Conservation (phyloP, 345 rosid species). For the Noccaea bulbosa region DNA sequence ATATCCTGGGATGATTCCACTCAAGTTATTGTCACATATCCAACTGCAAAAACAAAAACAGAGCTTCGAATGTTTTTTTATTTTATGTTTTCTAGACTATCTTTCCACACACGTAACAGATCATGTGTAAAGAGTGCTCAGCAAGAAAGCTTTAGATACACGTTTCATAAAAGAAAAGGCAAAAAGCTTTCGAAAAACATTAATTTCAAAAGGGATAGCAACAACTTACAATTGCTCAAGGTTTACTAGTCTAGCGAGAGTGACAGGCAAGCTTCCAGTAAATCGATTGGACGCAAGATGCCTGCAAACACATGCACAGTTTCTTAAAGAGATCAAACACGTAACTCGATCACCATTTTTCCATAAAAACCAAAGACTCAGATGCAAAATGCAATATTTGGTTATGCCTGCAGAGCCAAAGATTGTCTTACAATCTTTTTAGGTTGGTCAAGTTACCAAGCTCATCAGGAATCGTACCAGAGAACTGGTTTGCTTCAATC, state of each 20-base stretch:
- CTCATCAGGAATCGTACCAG: conserved; percentile 53
- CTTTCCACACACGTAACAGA: conserved; percentile 9
- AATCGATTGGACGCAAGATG: conserved; percentile 48
- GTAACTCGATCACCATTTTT: no score
- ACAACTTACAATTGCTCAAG: conserved; percentile 30
- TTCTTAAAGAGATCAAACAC: not conserved
- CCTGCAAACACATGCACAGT: conserved; percentile 40
- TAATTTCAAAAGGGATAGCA: not conserved
- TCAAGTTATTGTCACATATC: conserved; percentile 73
- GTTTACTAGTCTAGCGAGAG: conserved; percentile 44
- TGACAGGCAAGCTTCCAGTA: conserved; percentile 47
- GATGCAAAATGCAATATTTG: not conserved
- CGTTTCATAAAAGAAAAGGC: conserved; percentile 1
- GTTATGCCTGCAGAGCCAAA: not conserved
- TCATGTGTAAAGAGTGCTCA: not conserved
- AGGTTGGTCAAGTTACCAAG: conserved; percentile 56
- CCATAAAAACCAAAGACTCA: not conserved
- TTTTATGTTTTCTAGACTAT: not conserved
- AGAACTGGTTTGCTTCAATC: conserved; percentile 61
- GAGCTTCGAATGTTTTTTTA: no score
- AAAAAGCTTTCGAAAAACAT: no score
- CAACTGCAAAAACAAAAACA: conserved; percentile 49
- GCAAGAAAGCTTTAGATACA: not conserved
- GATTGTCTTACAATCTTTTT: conserved; percentile 47
- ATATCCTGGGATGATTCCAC: conserved; percentile 61